Percentiles rank a stretch among this genome's conserved stretches.
Conservation (phyloP, 2,329 filamentous ascomycete genomes). For the Zymoseptoria passerinii region DNA sequence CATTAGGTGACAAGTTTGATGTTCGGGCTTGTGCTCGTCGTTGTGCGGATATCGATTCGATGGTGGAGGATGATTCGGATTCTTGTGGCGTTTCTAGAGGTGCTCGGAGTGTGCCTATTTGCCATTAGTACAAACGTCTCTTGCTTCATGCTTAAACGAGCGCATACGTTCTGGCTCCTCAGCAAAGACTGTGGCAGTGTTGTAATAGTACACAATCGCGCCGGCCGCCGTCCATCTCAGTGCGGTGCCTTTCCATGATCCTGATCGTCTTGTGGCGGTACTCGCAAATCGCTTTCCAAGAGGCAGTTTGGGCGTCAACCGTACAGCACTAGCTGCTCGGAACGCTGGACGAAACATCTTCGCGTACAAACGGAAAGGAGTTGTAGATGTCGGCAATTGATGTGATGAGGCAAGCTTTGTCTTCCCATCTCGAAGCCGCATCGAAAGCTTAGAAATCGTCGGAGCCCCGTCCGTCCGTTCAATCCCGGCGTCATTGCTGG, state of each 20-base stretch:
- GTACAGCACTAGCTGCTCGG: slow-evolving; percentile 32
- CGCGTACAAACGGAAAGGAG: slow-evolving; percentile 4
- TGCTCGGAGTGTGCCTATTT: slow-evolving; percentile 24
- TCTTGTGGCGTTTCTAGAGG: slow-evolving; percentile 36
- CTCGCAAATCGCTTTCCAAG: slow-evolving; percentile 45
- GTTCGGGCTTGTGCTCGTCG: slow-evolving; percentile 28
- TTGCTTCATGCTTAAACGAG: not conserved
- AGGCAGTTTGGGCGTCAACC: slow-evolving; percentile 28
- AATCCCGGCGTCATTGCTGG: not conserved
- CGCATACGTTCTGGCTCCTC: slow-evolving; percentile 67
- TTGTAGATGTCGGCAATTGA: not conserved
- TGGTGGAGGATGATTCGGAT: slow-evolving; percentile 35
- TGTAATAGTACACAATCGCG: slow-evolving; percentile 85
- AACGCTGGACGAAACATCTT: slow-evolving; percentile 47
- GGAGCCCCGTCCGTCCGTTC: not conserved
- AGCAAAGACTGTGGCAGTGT: slow-evolving; percentile 78
- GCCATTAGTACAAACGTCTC: slow-evolving; percentile 8
- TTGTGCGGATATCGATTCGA: slow-evolving; percentile 38
- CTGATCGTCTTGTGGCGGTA: slow-evolving; percentile 52
- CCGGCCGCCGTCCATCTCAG: slow-evolving; percentile 67
- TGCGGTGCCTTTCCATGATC: slow-evolving; percentile 73
- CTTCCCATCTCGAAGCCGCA: not conserved
- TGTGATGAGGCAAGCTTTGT: slow-evolving; percentile 5
- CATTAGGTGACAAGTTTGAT: slow-evolving; percentile 2
- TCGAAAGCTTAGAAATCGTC: slow-evolving; percentile 6